Percentiles rank a stretch among this genome's conserved stretches.
Conservation (phyloP, 805 yeast species). For the Wickerhamomyces kurtzmanii region DNA sequence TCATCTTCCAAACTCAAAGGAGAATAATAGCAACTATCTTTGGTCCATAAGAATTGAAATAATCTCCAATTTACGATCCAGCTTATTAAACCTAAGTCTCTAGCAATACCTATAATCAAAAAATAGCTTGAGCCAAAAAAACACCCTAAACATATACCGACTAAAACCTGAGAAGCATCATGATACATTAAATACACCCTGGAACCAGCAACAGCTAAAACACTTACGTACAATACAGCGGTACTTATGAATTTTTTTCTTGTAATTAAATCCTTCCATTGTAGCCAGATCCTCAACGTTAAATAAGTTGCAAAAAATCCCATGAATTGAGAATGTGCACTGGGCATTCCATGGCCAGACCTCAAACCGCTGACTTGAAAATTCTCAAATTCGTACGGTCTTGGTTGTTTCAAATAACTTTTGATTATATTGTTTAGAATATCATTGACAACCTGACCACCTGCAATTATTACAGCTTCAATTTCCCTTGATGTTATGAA, state of each 20-base stretch:
- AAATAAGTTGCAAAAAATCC: slow-evolving; percentile 66
- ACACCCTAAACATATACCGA: slow-evolving; percentile 61
- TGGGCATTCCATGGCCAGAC: slow-evolving; percentile 89
- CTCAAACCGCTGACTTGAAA: slow-evolving; percentile 29
- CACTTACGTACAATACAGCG: slow-evolving; percentile 15
- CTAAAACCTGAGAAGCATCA: slow-evolving; percentile 57
- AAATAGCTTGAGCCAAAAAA: slow-evolving; percentile 52
- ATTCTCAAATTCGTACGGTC: slow-evolving; percentile 46
- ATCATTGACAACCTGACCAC: slow-evolving; percentile 80
- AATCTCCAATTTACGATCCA: slow-evolving; percentile 55
- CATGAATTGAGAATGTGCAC: slow-evolving; percentile 95
- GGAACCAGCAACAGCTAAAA: slow-evolving; percentile 47
- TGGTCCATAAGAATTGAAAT: slow-evolving; percentile 38
- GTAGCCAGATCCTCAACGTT: slow-evolving; percentile 29
- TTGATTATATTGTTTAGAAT: slow-evolving; percentile 61
- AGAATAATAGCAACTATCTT: slow-evolving; percentile 47
- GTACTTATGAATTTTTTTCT: slow-evolving; percentile 21
- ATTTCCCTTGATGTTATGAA: slow-evolving; percentile 74
- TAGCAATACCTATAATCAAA: slow-evolving; percentile 34
- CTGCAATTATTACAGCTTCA: slow-evolving; percentile 75
- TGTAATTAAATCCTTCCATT: slow-evolving; percentile 28
- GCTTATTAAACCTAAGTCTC: slow-evolving; percentile 61
- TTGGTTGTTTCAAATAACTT: slow-evolving; percentile 50
- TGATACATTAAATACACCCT: slow-evolving; percentile 78
- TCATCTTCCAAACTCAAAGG: slow-evolving; percentile 40